phyloP scores from a whole-genome alignment of 2,329 filamentous ascomycete genomes.

The Orbilia javanica region DNA sequence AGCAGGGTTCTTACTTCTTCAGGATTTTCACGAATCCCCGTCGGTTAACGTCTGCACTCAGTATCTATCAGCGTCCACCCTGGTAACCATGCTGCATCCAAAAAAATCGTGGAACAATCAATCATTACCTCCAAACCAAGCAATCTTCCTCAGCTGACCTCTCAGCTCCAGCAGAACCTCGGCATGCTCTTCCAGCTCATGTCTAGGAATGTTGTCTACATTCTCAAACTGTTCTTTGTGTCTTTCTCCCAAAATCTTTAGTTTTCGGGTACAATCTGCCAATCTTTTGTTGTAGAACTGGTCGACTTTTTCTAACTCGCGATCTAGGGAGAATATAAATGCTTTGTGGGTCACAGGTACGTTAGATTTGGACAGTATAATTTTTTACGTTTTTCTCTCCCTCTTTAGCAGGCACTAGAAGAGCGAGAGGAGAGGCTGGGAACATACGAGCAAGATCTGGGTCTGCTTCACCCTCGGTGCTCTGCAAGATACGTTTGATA shows the following conservation, averaged over 20 bases:
- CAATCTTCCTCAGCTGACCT: conserved; percentile 86
- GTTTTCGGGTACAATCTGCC: conserved; percentile 81
- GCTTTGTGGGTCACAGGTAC: conserved; percentile 70
- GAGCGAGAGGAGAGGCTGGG: background rate
- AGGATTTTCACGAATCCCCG: conserved; percentile 98
- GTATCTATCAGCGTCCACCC: conserved; percentile 34
- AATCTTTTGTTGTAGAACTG: conserved; percentile 97
- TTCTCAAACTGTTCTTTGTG: conserved; percentile 72
- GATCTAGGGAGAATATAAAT: conserved; percentile 96
- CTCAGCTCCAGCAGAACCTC: conserved; percentile 89
- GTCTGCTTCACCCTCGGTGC: conserved; percentile 77
- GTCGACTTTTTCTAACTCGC: conserved; percentile 97
- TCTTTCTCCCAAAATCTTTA: conserved; percentile 87
- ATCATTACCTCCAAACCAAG: conserved; percentile 82
- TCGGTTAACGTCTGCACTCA: conserved; percentile 80
- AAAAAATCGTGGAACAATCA: conserved; percentile 14
- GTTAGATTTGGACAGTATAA: background rate
- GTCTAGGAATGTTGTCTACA: conserved; percentile 76
- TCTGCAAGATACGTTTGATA: conserved; percentile 81
- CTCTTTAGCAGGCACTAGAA: no score
- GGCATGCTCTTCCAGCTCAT: conserved; percentile 92
- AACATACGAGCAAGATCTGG: conserved; percentile 90
- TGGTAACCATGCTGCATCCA: background rate
- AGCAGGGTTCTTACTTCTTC: conserved; percentile 75
- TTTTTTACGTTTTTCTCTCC: background rate